A percentile compares a stretch with the other conserved stretches of the same genome.
Evolutionary conservation across 2,329 filamentous ascomycete species (phyloP).

Genomic region (Stachybotrys chartarum): DNA sequence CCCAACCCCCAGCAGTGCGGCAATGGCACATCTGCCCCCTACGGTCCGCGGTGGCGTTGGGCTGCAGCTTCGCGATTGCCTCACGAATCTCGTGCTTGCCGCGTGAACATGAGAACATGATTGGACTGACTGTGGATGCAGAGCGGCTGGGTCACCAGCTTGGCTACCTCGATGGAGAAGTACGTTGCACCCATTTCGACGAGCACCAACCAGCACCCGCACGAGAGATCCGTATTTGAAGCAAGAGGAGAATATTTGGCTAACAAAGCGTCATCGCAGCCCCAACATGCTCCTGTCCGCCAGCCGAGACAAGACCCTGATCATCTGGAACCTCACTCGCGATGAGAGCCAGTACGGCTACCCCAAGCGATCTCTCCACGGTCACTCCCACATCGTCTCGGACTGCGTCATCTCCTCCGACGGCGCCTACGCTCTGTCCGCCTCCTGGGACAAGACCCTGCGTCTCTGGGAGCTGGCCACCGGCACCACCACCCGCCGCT

Average conservation of each 20-base stretch:
- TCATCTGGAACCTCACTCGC: constrained; percentile 99
- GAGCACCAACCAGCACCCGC: constrained; percentile 9
- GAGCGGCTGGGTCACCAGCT: constrained; percentile 98
- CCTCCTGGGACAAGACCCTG: constrained; percentile 99
- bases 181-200: constrained; percentile 39
- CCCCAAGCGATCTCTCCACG: constrained; percentile 97
- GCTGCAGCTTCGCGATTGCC: not conserved
- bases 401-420: constrained; percentile 99
- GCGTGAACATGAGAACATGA: not conserved
- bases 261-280: constrained; percentile 34
- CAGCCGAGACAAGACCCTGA: constrained; percentile 96
- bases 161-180: constrained; percentile 99
- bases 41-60: not conserved
- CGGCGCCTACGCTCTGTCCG: constrained; percentile 96
- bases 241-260: not conserved
- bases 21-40: not conserved
- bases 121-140: constrained; percentile 26
- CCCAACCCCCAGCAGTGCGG: not conserved
- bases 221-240: not conserved
- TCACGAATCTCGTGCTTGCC: constrained; percentile 1
- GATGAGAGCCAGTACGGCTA: constrained; percentile 98
- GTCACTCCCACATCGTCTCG: constrained; percentile 99
- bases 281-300: constrained; percentile 99
- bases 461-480: constrained; percentile 98
- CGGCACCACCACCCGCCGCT: constrained; percentile 93